Evolutionary conservation across 2,329 filamentous ascomycete genomes (phyloP), one percentile per base, ranked within the genome.

Genomic region (Onygena corvina): DNA sequence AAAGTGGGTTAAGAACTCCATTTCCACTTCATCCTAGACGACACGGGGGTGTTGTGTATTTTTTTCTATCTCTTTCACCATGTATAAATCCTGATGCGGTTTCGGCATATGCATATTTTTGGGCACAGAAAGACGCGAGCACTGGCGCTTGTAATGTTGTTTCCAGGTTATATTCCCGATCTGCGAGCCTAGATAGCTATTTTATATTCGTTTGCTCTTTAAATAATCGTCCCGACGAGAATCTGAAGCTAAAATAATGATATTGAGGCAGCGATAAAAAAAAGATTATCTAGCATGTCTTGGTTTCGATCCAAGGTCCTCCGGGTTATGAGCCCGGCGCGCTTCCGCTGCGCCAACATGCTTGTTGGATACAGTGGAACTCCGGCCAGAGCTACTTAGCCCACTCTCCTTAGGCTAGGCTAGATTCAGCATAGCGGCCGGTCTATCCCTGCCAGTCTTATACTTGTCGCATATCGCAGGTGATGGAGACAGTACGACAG

Each of bases 1-100:
- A 72, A 82, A 80, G 54, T 93, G 86, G 87, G 84, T 92, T 7
- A 83, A 84, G 74, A 73, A 75, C 50, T 73, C 84, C 63, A 84
- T 88, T 27, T 51, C 49, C 9, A 25, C 20, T 12, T 42, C 38
- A 7, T 42, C 38, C 27, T 42, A 42, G 38, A 12, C 20, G n/a
- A n/a, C n/a, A n/a, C n/a, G n/a, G n/a, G n/a, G n/a, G n/a, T n/a
- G n/a, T n/a, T 14, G 21, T 27, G 16, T 18, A 25, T 14, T 1
- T 20, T 35, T 16, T 11, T 11, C n/a, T 35, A n/a, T 35, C n/a
- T 16, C 18, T 35, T 16, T 16, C 14, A 16, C 18, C 14, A 5
- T 16, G n/a, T 35, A 14, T 35, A 16, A 16, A 14, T 5, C 14
- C 25, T 14, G 18, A 16, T 38, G 4, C 36, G 0, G 4, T 42